Evolutionary conservation across 2,329 filamentous ascomycete genomes (phyloP).

Genomic region (Chalaropsis ovoidea): DNA sequence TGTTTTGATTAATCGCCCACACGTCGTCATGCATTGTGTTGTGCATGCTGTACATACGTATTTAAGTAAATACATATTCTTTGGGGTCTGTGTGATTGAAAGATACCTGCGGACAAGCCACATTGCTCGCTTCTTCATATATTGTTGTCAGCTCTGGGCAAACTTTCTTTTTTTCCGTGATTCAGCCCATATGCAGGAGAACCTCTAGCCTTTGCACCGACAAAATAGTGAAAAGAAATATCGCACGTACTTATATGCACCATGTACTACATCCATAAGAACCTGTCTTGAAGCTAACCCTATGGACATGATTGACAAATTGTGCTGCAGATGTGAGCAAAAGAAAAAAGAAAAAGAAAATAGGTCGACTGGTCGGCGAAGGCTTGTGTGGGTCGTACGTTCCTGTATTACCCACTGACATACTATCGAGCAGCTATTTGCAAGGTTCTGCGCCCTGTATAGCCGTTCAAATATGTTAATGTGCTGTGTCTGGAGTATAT

Average conservation of each 20-base stretch:
- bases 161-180: neutral
- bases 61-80: neutral
- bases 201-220: neutral
- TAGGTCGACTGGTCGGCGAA: no score
- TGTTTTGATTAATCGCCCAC: neutral
- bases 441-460: slow-evolving; percentile 2
- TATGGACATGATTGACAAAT: neutral
- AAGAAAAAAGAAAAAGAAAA: neutral
- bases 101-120: neutral
- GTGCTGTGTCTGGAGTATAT: neutral
- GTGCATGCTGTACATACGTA: neutral
- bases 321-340: neutral
- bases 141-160: neutral
- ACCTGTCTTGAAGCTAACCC: neutral
- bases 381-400: neutral
- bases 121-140: neutral
- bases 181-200: neutral
- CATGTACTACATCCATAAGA: neutral
- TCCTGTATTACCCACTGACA: neutral
- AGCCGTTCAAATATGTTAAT: neutral
- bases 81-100: neutral
- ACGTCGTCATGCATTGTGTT: neutral
- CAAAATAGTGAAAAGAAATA: no score
- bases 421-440: neutral
- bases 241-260: no score